Base-by-base conservation (phyloP, 441 rosid species). In the Arabidopsis hybrid region DNA sequence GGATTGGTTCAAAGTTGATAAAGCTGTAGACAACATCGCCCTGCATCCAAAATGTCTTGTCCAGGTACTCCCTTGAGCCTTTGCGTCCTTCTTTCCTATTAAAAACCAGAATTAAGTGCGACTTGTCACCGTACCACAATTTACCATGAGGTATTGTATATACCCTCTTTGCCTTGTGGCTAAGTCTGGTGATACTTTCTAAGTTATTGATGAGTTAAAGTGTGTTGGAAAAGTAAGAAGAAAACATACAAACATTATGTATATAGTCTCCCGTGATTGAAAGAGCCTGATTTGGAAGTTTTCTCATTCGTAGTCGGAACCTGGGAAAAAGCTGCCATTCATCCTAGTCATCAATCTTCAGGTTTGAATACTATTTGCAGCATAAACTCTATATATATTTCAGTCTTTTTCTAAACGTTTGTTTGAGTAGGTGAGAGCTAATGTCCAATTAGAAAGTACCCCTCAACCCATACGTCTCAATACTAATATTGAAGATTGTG, bases 1-100 rank as follows among this genome's bases (percentile, higher is more conserved):
- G 64, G 98, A 96, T 76, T 96, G 99, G 99, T 80, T 93, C 42
- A 91, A 85, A 83, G 91, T 91, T 72, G 97, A 96, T 64, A 83
- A 82, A 76, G 78, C 89, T 21, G 65, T 83, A 21, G 98, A 90
- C 65, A 83, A 72, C 75, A 76, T 96, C 72, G 88, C 97, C 51
- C 69, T 89, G 79, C 97, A 92, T 86, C 95, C 98, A 11, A 87
- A 76, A 79, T 85, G 91, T 85, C 79, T 93, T 58, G 92, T 93
- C 62, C 99, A 96, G 99, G 99, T 96, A 85, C 65, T 67, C 39
- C 31, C 45, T 31, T 47, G 47, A 68, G 17, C 8, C 13, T 31
- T 52, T 26, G 49, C 13, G 34, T 42, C 8, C 47, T 57, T 63
- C 55, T 49, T 11, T 16, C 29, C 3, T 64, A 26, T 67, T 59